phyloP scores from a whole-genome alignment of 495 filamentous ascomycete species.

The Letharia lupina region DNA sequence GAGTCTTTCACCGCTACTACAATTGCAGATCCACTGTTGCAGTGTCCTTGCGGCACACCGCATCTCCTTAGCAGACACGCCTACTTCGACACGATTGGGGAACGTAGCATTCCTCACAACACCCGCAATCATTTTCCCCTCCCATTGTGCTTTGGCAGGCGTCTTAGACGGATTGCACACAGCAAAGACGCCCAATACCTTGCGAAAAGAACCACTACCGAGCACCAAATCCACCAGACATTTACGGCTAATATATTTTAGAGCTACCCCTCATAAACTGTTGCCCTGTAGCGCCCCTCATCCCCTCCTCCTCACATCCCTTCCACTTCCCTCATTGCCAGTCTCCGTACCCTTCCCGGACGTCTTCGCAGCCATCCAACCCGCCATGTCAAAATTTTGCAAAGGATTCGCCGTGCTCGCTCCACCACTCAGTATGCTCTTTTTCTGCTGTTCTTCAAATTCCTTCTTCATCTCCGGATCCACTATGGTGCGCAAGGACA shows the following conservation, averaged over 20 bases:
- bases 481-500: constrained; percentile 46
- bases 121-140: no score
- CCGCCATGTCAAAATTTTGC: constrained; percentile 77
- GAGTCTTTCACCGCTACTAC: no score
- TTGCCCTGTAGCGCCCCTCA: constrained; percentile 12
- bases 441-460: constrained; percentile 82
- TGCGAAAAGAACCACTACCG: no score
- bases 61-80: not conserved
- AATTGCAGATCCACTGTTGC: no score
- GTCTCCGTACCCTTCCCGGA: constrained; percentile 26
- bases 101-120: no score
- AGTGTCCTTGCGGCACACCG: no score
- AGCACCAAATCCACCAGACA: not conserved
- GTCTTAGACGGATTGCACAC: no score
- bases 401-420: constrained; percentile 36
- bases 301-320: constrained; percentile 34
- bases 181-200: no score
- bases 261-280: not conserved
- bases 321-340: constrained; percentile 29
- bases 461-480: constrained; percentile 88
- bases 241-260: not conserved
- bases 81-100: not conserved
- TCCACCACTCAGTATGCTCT: constrained; percentile 48
- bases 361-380: constrained; percentile 63
- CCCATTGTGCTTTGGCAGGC: no score